phyloP scores from a whole-genome alignment of 345 rosid species.

The Euphorbia pulcherrima region DNA sequence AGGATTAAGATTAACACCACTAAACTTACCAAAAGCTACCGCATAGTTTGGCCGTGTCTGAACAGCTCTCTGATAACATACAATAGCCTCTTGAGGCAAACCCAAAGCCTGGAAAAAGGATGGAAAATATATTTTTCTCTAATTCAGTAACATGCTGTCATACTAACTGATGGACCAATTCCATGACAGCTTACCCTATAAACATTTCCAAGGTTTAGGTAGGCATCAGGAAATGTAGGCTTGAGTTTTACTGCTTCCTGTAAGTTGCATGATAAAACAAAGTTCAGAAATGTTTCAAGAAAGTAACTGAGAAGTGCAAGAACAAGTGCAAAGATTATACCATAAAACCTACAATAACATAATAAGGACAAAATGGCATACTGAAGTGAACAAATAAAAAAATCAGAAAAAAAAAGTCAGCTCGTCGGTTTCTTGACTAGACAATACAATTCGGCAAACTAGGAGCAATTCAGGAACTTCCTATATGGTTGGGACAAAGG shows the following conservation, averaged over 20 bases:
- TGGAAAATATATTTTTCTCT: slow-evolving; percentile 37
- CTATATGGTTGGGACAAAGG: not conserved
- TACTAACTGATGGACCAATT: slow-evolving; percentile 24
- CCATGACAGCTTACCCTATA: slow-evolving; percentile 71
- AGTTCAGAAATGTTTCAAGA: not conserved
- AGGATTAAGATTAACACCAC: not conserved
- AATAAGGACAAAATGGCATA: not conserved
- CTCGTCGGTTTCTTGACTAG: not conserved
- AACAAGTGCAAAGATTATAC: not conserved
- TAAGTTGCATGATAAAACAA: slow-evolving; percentile 10
- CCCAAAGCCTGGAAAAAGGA: slow-evolving; percentile 77
- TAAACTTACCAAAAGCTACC: slow-evolving; percentile 72
- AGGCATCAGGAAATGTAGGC: slow-evolving; percentile 92
- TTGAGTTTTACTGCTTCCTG: slow-evolving; percentile 97
- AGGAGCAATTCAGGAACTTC: not conserved
- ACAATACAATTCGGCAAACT: not conserved
- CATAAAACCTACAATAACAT: not conserved
- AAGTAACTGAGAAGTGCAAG: not conserved
- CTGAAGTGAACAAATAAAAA: not conserved
- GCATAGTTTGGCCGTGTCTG: slow-evolving; percentile 81
- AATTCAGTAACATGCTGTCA: slow-evolving; percentile 25
- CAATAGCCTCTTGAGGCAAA: slow-evolving; percentile 87
- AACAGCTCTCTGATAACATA: slow-evolving; percentile 86
- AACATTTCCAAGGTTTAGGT: slow-evolving; percentile 90
- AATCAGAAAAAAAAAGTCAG: not conserved